phyloP scores from a whole-genome alignment of 768 basidiomycete species.

The Rickenella mellea region DNA sequence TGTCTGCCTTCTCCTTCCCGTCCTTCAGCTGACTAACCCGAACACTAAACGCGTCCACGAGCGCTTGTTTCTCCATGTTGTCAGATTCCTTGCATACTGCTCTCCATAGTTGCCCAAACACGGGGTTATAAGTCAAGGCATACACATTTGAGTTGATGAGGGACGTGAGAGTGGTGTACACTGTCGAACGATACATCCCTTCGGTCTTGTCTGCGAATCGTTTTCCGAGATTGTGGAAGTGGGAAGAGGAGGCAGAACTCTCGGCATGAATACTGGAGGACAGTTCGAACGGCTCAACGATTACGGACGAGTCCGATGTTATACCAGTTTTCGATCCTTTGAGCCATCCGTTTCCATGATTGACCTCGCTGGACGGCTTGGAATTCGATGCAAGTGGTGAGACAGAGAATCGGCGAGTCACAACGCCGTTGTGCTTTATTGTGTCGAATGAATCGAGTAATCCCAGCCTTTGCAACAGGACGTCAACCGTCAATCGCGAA shows the following conservation, averaged over 20 bases:
- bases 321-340: constrained; percentile 10
- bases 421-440: constrained; percentile 4
- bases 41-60: constrained; percentile 15
- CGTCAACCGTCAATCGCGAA: constrained; percentile 16
- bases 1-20: constrained; percentile 8
- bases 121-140: constrained; percentile 17
- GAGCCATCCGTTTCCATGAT: constrained; percentile 12
- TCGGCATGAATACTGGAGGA: too few species aligned
- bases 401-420: constrained; percentile 7
- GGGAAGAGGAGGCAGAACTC: too few species aligned
- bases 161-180: constrained; percentile 13
- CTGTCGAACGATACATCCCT: constrained; percentile 11
- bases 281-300: too few species aligned
- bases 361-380: constrained; percentile 10
- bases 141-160: constrained; percentile 18
- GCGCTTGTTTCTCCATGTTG: constrained; percentile 9
- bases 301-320: too few species aligned
- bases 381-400: constrained; percentile 9
- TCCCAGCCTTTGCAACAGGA: constrained; percentile 20
- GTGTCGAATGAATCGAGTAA: constrained; percentile 7
- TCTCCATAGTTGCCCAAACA: constrained; percentile 22
- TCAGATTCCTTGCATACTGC: constrained; percentile 17
- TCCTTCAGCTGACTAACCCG: constrained; percentile 14
- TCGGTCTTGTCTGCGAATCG: constrained; percentile 14
- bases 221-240: constrained; percentile 12